A percentile compares a stretch with the other conserved stretches of the same genome.
These are phyloP conservation scores for Aspergillus quadrilineatus DNA, from an alignment of 2,329 filamentous ascomycete species.

Conservation along the genomic window DNA sequence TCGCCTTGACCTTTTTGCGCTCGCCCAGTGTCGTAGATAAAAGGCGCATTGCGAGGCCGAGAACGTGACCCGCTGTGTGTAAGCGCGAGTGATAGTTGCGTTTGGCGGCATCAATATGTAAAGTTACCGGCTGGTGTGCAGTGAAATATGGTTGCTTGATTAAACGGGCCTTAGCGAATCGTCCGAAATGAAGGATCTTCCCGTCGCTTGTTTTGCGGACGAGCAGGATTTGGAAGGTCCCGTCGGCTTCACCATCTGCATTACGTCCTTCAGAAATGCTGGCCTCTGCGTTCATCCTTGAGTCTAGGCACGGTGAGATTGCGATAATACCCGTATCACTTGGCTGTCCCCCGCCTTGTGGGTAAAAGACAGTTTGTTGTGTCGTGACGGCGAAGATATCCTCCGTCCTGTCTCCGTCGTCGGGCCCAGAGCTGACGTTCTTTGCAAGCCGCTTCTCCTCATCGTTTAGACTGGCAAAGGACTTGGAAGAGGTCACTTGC, in stretches of 20 bases:
- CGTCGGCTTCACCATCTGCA: slow-evolving; percentile 3
- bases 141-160: slow-evolving; percentile 6
- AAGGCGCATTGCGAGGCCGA: slow-evolving; percentile 30
- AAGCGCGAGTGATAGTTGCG: slow-evolving; percentile 31
- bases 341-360: slow-evolving; percentile 29
- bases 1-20: slow-evolving; percentile 31
- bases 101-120: slow-evolving; percentile 25
- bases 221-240: slow-evolving; percentile 24
- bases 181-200: slow-evolving; percentile 28
- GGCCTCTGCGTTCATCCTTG: not conserved
- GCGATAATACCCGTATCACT: slow-evolving; percentile 26
- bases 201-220: slow-evolving; percentile 28
- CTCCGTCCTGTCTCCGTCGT: not conserved
- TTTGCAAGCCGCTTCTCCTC: slow-evolving; percentile 24
- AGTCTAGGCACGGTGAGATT: not conserved
- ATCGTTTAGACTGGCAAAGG: slow-evolving; percentile 22
- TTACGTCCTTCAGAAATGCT: no score
- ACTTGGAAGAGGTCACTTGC: slow-evolving; percentile 22
- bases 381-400: slow-evolving; percentile 23
- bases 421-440: slow-evolving; percentile 3
- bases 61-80: slow-evolving; percentile 33
- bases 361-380: slow-evolving; percentile 30
- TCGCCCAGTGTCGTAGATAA: slow-evolving; percentile 20
- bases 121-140: slow-evolving; percentile 21
- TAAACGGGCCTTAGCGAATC: not conserved